Evolutionary conservation across 139 green algal species (phyloP), one percentile per base, ranked within the genome.

Genomic region (Coelastrella sp.): DNA sequence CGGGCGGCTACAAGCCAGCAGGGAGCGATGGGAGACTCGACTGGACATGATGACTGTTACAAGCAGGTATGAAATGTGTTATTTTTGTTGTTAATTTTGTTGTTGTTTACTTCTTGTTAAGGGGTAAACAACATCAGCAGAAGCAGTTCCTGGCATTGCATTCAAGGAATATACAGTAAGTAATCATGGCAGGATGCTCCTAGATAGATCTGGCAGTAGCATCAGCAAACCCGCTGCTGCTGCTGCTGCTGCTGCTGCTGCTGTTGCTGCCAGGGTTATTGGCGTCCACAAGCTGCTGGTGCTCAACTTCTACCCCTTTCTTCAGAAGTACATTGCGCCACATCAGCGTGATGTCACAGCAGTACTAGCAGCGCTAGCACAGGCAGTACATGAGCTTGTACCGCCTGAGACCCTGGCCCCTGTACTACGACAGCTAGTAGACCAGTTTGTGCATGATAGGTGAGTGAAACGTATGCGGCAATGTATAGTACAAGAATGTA

Each of bases 381-480:
- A 98, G 92, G 96, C 96, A 6, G 94, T 91, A 60, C 98, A 99
- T 92, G 95, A 99, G 25, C 92, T 98, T 80, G 98, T 99, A 61
- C 98, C 98, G 6, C 97, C 98, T 6, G 98, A 99, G 6, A 91
- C 82, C 24, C 92, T 99, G 89, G 93, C 94, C 27, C 97, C 97
- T 8, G 94, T 99, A 78, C 91, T 99, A 91, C 87, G 93, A 22
- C 98, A 99, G 92, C 93, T 99, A 88, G 97, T 98, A 59, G 97
- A 99, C 93, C 92, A 97, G 82, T 99, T 99, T 91, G 95, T 99
- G 82, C 96, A 99, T 89, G 98, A 99, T 95, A 95, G 92, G 95
- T 80, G 86, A 27, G 88, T 60, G 63, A 70, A 15, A 70, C 63
- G 35, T 5, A 49, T 49, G 35, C 35, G 35, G 1, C 35, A 49